phyloP scores from a whole-genome alignment of 139 green algal genomes.

The Chlorella sorokiniana region DNA sequence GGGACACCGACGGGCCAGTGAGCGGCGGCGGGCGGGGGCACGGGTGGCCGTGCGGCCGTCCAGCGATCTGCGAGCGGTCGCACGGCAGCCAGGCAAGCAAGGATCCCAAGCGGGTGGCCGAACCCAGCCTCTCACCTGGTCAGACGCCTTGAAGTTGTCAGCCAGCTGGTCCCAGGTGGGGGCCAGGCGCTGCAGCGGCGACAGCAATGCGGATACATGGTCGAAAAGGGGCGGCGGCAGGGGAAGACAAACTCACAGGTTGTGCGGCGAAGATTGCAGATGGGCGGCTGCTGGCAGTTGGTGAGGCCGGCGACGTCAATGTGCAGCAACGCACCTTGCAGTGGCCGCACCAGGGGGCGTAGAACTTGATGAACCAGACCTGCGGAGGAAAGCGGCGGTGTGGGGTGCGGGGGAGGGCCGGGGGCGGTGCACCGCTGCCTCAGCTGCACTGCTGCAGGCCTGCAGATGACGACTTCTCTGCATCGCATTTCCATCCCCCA shows the following conservation, averaged over 20 bases:
- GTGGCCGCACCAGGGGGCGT: constrained; percentile 37
- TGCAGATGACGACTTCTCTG: too few species aligned
- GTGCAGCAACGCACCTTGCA: constrained; percentile 10
- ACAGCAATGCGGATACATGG: neutral
- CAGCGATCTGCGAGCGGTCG: too few species aligned
- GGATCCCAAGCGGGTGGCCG: neutral
- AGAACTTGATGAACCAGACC: constrained; percentile 45
- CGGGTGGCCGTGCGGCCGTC: too few species aligned
- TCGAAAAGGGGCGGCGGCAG: neutral
- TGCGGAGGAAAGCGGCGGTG: too few species aligned
- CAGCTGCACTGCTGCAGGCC: too few species aligned
- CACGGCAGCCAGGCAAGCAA: neutral
- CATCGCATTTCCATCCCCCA: too few species aligned
- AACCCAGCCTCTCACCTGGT: constrained; percentile 4
- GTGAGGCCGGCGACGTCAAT: neutral
- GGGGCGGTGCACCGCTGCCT: too few species aligned
- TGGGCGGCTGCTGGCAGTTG: neutral
- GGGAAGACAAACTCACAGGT: neutral
- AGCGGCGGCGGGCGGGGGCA: too few species aligned
- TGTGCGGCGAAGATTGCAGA: neutral
- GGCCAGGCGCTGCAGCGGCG: constrained; percentile 32
- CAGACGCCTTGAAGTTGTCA: constrained; percentile 19
- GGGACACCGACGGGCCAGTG: too few species aligned
- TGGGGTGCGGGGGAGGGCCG: too few species aligned
- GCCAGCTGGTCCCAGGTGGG: constrained; percentile 46